Percentiles rank a stretch among this genome's conserved stretches.
These are phyloP conservation scores for Nemophila menziesii DNA, from an alignment of 257 asterid species.

Conservation along the genomic window DNA sequence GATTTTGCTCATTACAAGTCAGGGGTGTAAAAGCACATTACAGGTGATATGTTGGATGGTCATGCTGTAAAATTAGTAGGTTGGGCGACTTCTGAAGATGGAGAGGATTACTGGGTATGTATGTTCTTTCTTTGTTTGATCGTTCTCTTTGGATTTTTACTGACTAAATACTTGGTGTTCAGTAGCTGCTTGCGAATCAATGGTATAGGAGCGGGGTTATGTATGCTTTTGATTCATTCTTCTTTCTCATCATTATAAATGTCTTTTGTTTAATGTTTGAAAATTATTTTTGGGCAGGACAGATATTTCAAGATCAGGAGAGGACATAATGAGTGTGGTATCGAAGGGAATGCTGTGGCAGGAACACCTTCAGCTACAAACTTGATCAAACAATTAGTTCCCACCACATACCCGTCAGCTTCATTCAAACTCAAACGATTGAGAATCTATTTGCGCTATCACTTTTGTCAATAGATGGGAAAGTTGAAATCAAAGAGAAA, in stretches of 20 bases:
- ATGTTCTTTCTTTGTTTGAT: background rate
- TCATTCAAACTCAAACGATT: too few relatives aligned
- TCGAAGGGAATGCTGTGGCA: slow-evolving; percentile 56
- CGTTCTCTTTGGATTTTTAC: background rate
- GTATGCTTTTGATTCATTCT: slow-evolving; percentile 33
- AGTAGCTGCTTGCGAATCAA: slow-evolving; percentile 90
- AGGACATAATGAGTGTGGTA: too few relatives aligned
- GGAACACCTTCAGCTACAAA: slow-evolving; percentile 70
- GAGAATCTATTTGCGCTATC: too few relatives aligned
- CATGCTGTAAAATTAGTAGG: too few relatives aligned
- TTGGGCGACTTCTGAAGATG: slow-evolving; percentile 75
- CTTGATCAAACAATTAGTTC: too few relatives aligned
- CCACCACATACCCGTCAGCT: too few relatives aligned
- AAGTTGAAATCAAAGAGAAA: too few relatives aligned
- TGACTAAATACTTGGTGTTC: slow-evolving; percentile 12
- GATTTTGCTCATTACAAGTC: too few relatives aligned
- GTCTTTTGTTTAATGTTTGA: too few relatives aligned
- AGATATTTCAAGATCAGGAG: slow-evolving; percentile 82
- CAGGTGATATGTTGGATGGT: too few relatives aligned
- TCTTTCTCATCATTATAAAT: slow-evolving; percentile 5
- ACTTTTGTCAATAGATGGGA: too few relatives aligned
- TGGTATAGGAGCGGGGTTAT: slow-evolving; percentile 99
- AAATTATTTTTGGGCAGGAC: slow-evolving; percentile 51
- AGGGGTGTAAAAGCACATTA: too few relatives aligned
- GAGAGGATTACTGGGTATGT: slow-evolving; percentile 92